Base-by-base conservation (phyloP, 768 basidiomycete genomes). In the Mycena albidolilacea region DNA sequence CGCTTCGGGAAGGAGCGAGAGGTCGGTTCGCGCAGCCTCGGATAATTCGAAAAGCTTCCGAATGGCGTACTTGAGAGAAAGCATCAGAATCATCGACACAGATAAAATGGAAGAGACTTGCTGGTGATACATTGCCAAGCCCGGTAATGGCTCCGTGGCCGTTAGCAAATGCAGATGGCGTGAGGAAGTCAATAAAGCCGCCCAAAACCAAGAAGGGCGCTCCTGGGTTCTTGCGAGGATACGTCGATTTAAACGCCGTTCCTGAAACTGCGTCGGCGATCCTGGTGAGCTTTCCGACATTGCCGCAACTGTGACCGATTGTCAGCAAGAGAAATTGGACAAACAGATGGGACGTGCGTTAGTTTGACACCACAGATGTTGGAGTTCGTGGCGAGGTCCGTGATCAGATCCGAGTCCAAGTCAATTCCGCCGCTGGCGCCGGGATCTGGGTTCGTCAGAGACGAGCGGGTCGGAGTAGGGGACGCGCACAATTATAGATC, bases 61-160 rank as follows among this genome's bases (percentile, higher is more conserved):
- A 43, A 93, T 82, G 0, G 94, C 82, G 76, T 89, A 79, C 92
- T 94, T 78, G 3, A 54, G 72, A 67, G 52, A 55, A 44, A 60
- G 6, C 43, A 46, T 54, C 52, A 68, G 41, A 35, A 23, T 23
- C 52, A 35, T 44, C 50, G n/a, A 39, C 14, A 71, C 70, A 71
- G 37, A 39, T 72, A 62, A 43, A 63, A 9, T 23, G 41, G 54
- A 65, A 60, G 61, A 21, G 30, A 81, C 86, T 74, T 77, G 92
- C 94, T 11, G 95, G 95, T 57, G 93, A 91, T 68, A 97, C 79
- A 79, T 97, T 97, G 9, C 89, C 95, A 21, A 97, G 90, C 58
- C 96, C 96, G 43, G 94, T 96, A 79, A 97, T 97, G 60, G 95
- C 95, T 59, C 97, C 97, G 77, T 97, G 92, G 3, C 88, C 95